Evolutionary conservation across 208 protist species (phyloP).

Genomic region (Wallacemonas sp.): DNA sequence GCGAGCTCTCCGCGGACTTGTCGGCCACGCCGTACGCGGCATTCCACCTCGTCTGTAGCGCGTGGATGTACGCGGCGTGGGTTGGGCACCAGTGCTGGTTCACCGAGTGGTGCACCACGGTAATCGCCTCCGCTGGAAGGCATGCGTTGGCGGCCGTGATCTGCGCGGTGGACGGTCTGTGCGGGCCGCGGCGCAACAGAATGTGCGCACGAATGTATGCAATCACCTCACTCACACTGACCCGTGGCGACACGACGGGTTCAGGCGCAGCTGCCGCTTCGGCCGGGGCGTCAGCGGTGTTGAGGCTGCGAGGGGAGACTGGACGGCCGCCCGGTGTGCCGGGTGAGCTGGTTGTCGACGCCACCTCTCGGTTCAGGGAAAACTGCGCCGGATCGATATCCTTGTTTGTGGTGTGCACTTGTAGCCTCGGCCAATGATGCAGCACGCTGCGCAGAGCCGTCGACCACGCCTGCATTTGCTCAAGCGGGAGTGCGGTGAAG

Average conservation of each 20-base stretch:
- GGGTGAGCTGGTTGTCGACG: too few species aligned
- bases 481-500: slow-evolving; percentile 23
- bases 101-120: not conserved
- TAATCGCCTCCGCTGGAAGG: not conserved
- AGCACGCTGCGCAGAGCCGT: slow-evolving; percentile 29
- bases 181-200: slow-evolving; percentile 44
- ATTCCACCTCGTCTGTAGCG: slow-evolving; percentile 11
- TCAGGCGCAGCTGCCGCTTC: slow-evolving; percentile 1
- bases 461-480: slow-evolving; percentile 31
- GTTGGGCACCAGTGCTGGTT: not conserved
- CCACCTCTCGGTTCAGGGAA: too few species aligned
- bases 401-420: not conserved
- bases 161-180: not conserved
- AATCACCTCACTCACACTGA: slow-evolving; percentile 30
- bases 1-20: not conserved
- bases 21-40: not conserved
- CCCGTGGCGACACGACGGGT: slow-evolving; percentile 14
- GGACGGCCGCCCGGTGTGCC: too few species aligned
- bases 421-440: slow-evolving; percentile 30
- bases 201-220: slow-evolving; percentile 37
- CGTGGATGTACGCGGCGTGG: slow-evolving; percentile 5
- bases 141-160: not conserved
- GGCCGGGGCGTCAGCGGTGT: not conserved
- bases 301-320: not conserved
- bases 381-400: too few species aligned